Evolutionary conservation across 2,329 filamentous ascomycete genomes (phyloP), one percentile per base, ranked within the genome.

Genomic region (Talaromyces atroroseus): DNA sequence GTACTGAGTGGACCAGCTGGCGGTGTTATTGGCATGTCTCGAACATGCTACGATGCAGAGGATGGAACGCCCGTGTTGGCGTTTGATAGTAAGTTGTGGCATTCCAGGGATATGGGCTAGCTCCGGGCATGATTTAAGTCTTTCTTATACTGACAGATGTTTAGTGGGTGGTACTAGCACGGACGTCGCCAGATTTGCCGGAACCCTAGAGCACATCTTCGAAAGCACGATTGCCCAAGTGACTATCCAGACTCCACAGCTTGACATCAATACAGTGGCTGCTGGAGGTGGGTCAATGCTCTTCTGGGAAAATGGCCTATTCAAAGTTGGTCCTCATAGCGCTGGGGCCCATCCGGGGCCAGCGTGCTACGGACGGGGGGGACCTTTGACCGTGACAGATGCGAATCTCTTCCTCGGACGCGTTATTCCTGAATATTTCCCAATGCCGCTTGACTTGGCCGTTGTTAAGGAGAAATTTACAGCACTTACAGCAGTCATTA

Each of bases 241-340:
- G 1, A 92, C 90, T 0, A 92, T 95, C 18, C 90, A 95, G 65
- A 91, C 88, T 1, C 91, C 91, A 0, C 90, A 95, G 66, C 79
- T 95, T 0, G 90, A 96, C 65, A 95, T 96, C 73, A 95, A 95
- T 71, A 96, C 91, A 0, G 91, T 96, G 0, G 91, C 91, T 2
- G 91, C 91, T 2, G 91, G 91, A 45, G 91, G 91, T 56, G 74
- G 74, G 12, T 75, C 72, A 8, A 72, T 73, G 18, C 78, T 96
- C 4, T 92, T 92, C 74, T 95, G 89, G 80, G 82, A 81, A 59
- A 94, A 95, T 61, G 89, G 90, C 0, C 77, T 95, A 0, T 95
- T 96, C 62, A 88, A 92, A 0, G 91, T 96, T 6, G 92, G 92
- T 0, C 92, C 92, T 0, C 90, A 95, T 66, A 94, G 89, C 6